Percentiles rank a stretch among this genome's conserved stretches.
Conservation (phyloP, 2,329 filamentous ascomycete genomes). For the Botrytis byssoidea region DNA sequence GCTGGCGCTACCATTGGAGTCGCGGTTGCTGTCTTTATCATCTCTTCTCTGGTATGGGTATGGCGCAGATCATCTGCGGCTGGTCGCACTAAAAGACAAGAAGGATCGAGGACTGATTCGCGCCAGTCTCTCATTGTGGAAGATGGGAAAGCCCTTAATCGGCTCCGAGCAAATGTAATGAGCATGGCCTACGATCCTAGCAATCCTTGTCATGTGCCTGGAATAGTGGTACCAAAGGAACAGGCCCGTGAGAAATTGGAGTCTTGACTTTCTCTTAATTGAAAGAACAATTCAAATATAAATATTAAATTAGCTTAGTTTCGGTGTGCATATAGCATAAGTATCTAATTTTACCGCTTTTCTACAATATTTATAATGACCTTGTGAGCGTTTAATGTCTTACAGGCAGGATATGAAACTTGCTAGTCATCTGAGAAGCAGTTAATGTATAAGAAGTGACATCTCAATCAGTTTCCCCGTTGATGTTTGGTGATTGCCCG, state of each 20-base stretch:
- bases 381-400: background rate
- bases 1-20: constrained; percentile 16
- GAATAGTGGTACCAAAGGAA: background rate
- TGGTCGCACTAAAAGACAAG: background rate
- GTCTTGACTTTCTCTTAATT: background rate
- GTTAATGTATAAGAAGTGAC: background rate
- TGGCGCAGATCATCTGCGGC: constrained; percentile 9
- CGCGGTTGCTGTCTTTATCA: background rate
- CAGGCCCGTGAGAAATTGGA: background rate
- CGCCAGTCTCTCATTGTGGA: constrained; percentile 12
- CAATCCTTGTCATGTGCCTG: constrained; percentile 8
- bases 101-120: background rate
- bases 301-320: background rate
- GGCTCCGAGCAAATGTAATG: constrained; percentile 3
- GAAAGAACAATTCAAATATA: background rate
- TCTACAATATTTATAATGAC: background rate
- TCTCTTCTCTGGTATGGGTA: constrained; percentile 12
- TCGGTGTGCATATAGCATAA: background rate
- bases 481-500: background rate
- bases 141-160: background rate
- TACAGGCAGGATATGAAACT: too few relatives aligned
- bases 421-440: too few relatives aligned
- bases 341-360: background rate
- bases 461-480: background rate
- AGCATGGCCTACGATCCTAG: constrained; percentile 6